These are phyloP conservation scores for Saccharum hybrid DNA, from an alignment of 202 grass and related monocot genomes.

Conservation along the genomic window DNA sequence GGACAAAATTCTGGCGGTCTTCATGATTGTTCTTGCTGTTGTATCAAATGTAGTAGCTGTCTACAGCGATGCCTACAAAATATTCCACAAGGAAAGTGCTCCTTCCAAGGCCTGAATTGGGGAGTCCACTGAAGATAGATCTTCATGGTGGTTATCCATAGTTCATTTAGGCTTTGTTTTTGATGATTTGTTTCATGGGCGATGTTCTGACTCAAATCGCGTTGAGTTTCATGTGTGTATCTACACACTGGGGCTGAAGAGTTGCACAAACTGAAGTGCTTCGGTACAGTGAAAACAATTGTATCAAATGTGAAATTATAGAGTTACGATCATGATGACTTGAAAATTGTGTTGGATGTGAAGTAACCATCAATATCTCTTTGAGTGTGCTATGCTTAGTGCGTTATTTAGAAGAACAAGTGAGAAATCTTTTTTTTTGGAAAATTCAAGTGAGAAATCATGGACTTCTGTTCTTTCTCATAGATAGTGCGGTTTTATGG, in stretches of 20 bases:
- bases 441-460: too few relatives aligned
- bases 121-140: conserved; percentile 8
- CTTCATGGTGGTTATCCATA: conserved; percentile 39
- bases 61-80: conserved; percentile 80
- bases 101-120: conserved; percentile 29
- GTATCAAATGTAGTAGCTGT: conserved; percentile 83
- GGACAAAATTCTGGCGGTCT: conserved; percentile 67
- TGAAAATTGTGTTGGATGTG: too few relatives aligned
- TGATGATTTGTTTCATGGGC: not conserved
- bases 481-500: too few relatives aligned
- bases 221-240: conserved; percentile 45
- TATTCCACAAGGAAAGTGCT: conserved; percentile 63
- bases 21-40: conserved; percentile 89
- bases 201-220: conserved; percentile 27
- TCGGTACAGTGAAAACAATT: not conserved
- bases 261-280: not conserved
- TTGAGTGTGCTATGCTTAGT: too few relatives aligned
- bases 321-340: too few relatives aligned
- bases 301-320: conserved; percentile 15
- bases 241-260: not conserved
- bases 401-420: too few relatives aligned
- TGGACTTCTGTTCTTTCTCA: too few relatives aligned
- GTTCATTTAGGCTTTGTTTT: conserved; percentile 25
- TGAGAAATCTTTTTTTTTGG: too few relatives aligned
- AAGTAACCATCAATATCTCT: too few relatives aligned